Evolutionary conservation across 176 grass and related monocot species (phyloP).

Genomic region (Cenchrus americanus): DNA sequence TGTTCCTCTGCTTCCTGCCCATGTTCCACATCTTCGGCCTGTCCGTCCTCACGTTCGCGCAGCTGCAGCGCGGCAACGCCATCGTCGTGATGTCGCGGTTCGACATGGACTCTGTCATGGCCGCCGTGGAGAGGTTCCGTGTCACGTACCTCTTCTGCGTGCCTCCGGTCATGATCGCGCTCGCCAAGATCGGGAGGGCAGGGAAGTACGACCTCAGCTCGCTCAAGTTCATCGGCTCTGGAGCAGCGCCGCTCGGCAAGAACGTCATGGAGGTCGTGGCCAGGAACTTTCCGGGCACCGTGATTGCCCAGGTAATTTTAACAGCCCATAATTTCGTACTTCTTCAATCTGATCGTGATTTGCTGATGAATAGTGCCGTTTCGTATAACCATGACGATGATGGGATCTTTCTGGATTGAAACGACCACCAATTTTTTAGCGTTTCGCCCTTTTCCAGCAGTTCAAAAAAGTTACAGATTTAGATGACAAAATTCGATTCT

Average conservation of each 20-base stretch:
- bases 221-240: slow-evolving; percentile 67
- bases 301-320: slow-evolving; percentile 71
- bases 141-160: slow-evolving; percentile 82
- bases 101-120: slow-evolving; percentile 64
- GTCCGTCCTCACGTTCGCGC: slow-evolving; percentile 66
- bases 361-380: slow-evolving; percentile 9
- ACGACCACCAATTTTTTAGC: neutral
- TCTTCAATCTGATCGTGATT: neutral
- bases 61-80: slow-evolving; percentile 72
- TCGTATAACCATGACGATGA: neutral
- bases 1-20: slow-evolving; percentile 94
- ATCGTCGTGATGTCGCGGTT: slow-evolving; percentile 76
- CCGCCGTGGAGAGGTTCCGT: slow-evolving; percentile 52
- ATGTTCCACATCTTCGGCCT: slow-evolving; percentile 99
- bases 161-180: slow-evolving; percentile 89
- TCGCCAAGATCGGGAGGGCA: slow-evolving; percentile 66
- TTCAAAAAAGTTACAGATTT: slow-evolving; percentile 11
- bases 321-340: neutral
- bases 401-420: neutral
- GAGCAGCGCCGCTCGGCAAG: slow-evolving; percentile 94
- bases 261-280: slow-evolving; percentile 87
- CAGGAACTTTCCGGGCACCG: slow-evolving; percentile 59
- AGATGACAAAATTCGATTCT: neutral
- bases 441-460: neutral
- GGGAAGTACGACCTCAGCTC: slow-evolving; percentile 84